Percentiles rank a stretch among this genome's conserved stretches.
Evolutionary conservation across 2,329 filamentous ascomycete species (phyloP).

Genomic region (Cercospora canescens): DNA sequence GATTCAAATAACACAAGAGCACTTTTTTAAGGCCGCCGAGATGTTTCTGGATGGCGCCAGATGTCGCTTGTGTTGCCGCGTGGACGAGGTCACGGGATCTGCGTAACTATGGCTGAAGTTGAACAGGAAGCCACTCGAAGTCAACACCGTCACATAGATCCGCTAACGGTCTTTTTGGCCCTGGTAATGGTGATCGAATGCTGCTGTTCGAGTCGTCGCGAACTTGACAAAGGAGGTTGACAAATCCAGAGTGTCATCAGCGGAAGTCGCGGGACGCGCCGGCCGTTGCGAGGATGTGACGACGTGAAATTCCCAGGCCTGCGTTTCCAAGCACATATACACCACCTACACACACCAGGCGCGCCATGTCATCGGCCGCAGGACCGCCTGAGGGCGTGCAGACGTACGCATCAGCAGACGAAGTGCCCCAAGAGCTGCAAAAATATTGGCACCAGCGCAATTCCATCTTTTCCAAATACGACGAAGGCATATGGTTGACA

Average conservation of each 20-base stretch:
- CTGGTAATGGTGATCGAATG: background rate
- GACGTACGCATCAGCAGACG: conserved; percentile 68
- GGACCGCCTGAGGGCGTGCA: conserved; percentile 63
- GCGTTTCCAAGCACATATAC: background rate
- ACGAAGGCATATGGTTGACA: conserved; percentile 86
- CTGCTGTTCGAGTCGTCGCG: background rate
- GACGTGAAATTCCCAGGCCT: background rate
- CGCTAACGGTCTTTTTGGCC: background rate
- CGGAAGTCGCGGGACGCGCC: background rate
- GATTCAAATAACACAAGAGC: background rate
- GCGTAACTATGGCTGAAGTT: background rate
- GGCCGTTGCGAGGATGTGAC: background rate
- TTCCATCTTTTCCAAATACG: conserved; percentile 82
- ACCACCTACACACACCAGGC: background rate
- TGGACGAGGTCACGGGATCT: background rate
- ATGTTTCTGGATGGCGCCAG: background rate
- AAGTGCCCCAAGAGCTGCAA: conserved; percentile 80
- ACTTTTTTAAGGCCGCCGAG: no score
- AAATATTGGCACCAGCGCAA: conserved; percentile 94
- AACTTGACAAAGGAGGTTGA: background rate
- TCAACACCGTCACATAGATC: background rate
- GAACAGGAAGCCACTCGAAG: background rate
- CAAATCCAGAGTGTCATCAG: background rate
- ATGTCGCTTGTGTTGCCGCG: background rate
- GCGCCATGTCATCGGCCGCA: conserved; percentile 15